Evolutionary conservation across 257 asterid species (phyloP), one percentile per base, ranked within the genome.

Genomic region (Primulina eburnea): DNA sequence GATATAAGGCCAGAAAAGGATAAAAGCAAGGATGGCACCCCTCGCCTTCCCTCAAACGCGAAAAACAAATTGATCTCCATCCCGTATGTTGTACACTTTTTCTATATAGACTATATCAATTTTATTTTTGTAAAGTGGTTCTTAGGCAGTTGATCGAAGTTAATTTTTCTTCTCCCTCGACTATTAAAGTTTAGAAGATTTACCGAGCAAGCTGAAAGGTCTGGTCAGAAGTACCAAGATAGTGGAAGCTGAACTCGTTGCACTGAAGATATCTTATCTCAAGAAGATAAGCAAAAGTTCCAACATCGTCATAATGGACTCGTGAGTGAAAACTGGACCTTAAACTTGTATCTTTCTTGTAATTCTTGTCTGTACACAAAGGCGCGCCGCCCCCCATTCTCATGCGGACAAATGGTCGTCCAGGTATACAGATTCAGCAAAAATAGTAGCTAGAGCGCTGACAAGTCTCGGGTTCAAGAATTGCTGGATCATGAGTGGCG

Each of bases 1-100:
- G 99, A 94, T 82, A 89, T 94, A 73, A 89, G 99, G 80, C 80
- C 97, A 47, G 97, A 87, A 80, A 91, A 89, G 83, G 99, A 94
- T 72, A 94, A 94, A 79, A 77, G 81, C 84, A 94, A 85, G 79
- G 79, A 88, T 37, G 97, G 99, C 20, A 71, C 89, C 68, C 99
- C 99, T 52, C 96, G 96, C 74, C 92, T 91, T 81, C 99, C 99
- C 35, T 81, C 92, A 53, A 77, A 73, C 66, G 96, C 95, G 40
- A 88, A 81, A 80, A 87, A 80, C 84, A 85, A 86, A 43, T 69
- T 94, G 79, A 72, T 94, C 75, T 80, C 92, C 18, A 79, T 94
- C 67, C 96, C 96, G 99, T 94, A 78, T 86, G 55, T 47, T 14
- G 97, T 81, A 67, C 55, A 40, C 74, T 47, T 61, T 50, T 32